These are phyloP conservation scores for Rhodotorula diobovata DNA, from an alignment of 768 basidiomycete species.

Conservation along the genomic window DNA sequence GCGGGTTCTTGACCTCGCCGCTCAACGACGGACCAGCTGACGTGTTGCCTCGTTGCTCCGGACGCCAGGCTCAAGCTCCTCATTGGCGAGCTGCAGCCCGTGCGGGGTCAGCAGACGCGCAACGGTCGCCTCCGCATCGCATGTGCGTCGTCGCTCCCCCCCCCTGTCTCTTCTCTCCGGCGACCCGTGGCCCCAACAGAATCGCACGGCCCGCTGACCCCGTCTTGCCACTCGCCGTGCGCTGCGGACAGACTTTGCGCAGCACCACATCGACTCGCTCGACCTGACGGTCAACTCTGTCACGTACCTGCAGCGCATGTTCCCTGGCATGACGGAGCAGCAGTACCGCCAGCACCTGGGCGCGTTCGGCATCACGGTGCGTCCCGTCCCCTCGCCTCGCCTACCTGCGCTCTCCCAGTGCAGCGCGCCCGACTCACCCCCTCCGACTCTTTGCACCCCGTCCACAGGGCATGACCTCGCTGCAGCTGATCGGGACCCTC, in stretches of 20 bases:
- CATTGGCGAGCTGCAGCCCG: conserved; percentile 72
- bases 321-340: conserved; percentile 91
- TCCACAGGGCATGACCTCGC: conserved; percentile 43
- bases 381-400: background rate
- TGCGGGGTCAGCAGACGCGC: conserved; percentile 73
- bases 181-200: too few species aligned
- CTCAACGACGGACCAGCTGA: background rate
- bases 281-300: conserved; percentile 82
- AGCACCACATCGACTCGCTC: conserved; percentile 91
- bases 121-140: conserved; percentile 78
- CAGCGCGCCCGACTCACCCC: too few species aligned
- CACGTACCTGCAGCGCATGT: conserved; percentile 82
- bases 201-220: background rate
- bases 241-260: conserved; percentile 94
- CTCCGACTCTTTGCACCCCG: background rate
- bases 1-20: background rate
- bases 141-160: conserved; percentile 55
- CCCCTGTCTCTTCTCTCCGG: too few species aligned
- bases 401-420: too few species aligned
- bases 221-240: too few species aligned
- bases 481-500: conserved; percentile 85
- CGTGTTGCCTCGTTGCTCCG: background rate
- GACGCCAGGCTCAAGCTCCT: conserved; percentile 75
- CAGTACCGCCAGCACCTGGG: conserved; percentile 93
- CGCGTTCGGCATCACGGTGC: conserved; percentile 89